Evolutionary conservation across 2,329 filamentous ascomycete genomes (phyloP).

Genomic region (Cercospora sp.): DNA sequence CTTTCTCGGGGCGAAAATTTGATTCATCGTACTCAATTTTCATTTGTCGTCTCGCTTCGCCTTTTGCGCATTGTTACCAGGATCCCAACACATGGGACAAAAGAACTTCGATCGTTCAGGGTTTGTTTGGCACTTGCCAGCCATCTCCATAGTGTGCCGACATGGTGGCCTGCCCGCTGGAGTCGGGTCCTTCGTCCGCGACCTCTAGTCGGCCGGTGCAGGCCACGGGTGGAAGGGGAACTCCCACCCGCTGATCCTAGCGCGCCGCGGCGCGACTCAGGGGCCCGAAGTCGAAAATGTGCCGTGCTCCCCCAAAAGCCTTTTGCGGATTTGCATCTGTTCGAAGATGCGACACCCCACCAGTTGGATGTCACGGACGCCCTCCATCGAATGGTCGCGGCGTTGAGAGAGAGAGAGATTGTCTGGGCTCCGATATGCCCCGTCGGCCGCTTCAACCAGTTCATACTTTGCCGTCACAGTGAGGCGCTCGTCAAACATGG

Average conservation of each 20-base stretch:
- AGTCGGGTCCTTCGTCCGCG: not conserved
- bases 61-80: not conserved
- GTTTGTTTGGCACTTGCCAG: not conserved
- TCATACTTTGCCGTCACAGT: not conserved
- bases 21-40: not conserved
- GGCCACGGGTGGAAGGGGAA: not conserved
- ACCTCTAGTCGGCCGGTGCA: not conserved
- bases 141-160: not conserved
- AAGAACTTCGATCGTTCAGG: conserved; percentile 3
- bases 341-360: not conserved
- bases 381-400: not conserved
- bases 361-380: conserved; percentile 1
- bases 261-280: conserved; percentile 7
- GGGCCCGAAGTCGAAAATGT: conserved; percentile 12
- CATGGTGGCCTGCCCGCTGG: not conserved
- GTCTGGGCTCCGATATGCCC: not conserved
- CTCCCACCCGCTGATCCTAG: conserved; percentile 16
- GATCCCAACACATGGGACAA: not conserved
- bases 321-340: not conserved
- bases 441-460: not conserved
- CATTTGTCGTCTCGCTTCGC: conserved; percentile 3
- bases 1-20: not conserved
- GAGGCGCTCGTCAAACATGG: not conserved
- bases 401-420: not conserved
- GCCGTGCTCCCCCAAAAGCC: not conserved